Evolutionary conservation across 2,329 filamentous ascomycete genomes (phyloP), one percentile per base, ranked within the genome.

Genomic region (Mycosphaerelloides madeirae): DNA sequence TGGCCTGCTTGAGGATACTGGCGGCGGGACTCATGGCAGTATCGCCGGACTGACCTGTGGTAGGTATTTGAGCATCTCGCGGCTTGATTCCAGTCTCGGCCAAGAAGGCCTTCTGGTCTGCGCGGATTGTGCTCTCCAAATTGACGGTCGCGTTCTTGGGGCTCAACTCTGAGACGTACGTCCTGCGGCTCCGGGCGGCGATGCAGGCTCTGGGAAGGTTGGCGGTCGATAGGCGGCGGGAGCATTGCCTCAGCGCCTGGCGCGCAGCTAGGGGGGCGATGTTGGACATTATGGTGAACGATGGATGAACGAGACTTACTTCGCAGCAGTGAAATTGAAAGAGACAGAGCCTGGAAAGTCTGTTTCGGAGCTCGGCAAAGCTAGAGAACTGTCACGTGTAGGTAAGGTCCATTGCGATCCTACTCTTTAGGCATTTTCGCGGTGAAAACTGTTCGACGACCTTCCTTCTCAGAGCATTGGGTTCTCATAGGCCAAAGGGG

Each of bases 1-100:
- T 89, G 7, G 90, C 91, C 66, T 95, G 85, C 73, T 93, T 94
- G 50, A 98, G 74, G 35, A 96, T 84, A 54, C 86, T 85, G 78
- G 62, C 58, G n/a, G 59, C 54, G n/a, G 63, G 56, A 85, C 85
- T 93, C 73, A 93, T 81, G 64, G 84, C 83, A 38, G 80, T 77
- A 65, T 85, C 79, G 13, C 75, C 77, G 44, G 75, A 72, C 56
- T 81, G 69, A 35, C 72, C 72, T 3, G 81, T 72, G 3, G 75
- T 72, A 11, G 81, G 76, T 59, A 84, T 76, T 14, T 77, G 71
- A 50, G 82, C 80, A 67, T 77, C 69, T 39, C 73, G 65, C 2
- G 78, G 72, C 38, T 68, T 63, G 44, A 73, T 65, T 22, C 79
- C 79, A 7, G 77, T 80, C 66, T 81, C 66, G 28, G 75, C 68